Conservation (phyloP, 2,329 filamentous ascomycete species). For the Xylaria sp. region DNA sequence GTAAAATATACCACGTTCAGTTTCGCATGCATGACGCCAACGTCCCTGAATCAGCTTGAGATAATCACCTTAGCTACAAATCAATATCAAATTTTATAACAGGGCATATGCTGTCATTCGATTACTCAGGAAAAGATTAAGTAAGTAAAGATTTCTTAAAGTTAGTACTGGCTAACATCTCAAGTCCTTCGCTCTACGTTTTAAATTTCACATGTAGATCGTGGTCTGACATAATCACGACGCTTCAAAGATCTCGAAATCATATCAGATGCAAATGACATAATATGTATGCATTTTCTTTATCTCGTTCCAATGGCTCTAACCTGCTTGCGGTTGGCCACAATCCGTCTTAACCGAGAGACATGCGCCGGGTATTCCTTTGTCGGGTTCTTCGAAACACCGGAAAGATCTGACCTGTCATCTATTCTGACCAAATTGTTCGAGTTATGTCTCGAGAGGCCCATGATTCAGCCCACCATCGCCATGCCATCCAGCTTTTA, state of each 20-base stretch:
- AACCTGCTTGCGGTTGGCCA: conserved; percentile 19
- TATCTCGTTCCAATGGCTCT: conserved; percentile 5
- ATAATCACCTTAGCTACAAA: not conserved
- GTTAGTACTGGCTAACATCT: too few species aligned
- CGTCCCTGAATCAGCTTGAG: not conserved
- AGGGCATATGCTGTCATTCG: too few species aligned
- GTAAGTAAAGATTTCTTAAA: too few species aligned
- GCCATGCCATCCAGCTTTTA: conserved; percentile 21
- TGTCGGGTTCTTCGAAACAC: not conserved
- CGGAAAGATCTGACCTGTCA: not conserved
- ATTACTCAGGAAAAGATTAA: too few species aligned
- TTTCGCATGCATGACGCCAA: not conserved
- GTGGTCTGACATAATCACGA: not conserved
- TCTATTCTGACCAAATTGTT: not conserved
- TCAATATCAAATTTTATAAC: too few species aligned
- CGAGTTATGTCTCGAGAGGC: not conserved
- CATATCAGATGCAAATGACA: not conserved
- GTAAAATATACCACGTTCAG: not conserved
- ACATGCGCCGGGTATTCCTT: conserved; percentile 1
- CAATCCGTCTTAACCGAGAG: not conserved
- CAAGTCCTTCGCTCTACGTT: too few species aligned
- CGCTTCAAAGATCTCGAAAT: not conserved
- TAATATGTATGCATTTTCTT: conserved; percentile 2
- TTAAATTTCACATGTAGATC: too few species aligned
- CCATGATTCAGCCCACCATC: not conserved